These are phyloP conservation scores for Galium porrigens DNA, from an alignment of 305 asterid genomes.

Conservation along the genomic window DNA sequence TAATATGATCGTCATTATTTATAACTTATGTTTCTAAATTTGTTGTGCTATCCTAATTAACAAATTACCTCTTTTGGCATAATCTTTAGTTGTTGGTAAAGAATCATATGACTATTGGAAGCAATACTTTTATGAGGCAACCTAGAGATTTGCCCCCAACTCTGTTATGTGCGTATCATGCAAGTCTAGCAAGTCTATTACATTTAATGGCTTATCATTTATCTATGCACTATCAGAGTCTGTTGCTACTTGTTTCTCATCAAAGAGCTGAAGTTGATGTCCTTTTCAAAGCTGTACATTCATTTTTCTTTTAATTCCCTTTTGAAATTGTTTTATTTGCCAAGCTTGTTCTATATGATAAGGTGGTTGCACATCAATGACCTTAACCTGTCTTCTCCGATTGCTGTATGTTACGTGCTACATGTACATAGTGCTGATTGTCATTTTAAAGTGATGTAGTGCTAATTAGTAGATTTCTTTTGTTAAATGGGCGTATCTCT, in stretches of 20 bases:
- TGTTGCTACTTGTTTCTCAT: not conserved
- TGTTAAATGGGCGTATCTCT: not conserved
- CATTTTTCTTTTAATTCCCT: not conserved
- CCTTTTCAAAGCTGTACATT: not conserved
- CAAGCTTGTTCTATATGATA: not conserved
- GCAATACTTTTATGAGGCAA: not conserved
- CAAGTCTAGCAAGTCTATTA: not conserved
- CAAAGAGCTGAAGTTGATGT: not conserved
- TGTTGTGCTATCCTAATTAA: not conserved
- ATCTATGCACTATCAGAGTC: not conserved
- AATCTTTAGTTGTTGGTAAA: not conserved
- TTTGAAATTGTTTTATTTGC: not conserved
- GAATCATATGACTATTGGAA: not conserved
- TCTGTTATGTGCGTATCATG: not conserved
- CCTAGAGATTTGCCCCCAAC: not conserved
- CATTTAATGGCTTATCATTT: not conserved
- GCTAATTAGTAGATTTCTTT: not conserved
- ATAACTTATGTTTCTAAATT: not conserved
- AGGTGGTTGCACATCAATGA: not conserved
- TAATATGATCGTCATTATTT: no score
- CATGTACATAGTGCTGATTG: not conserved
- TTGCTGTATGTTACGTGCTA: not conserved
- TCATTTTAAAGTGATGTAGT: not conserved
- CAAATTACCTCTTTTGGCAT: not conserved
- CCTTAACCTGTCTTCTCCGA: not conserved